Evolutionary conservation across 305 asterid species (phyloP).

Genomic region (Withania somnifera): DNA sequence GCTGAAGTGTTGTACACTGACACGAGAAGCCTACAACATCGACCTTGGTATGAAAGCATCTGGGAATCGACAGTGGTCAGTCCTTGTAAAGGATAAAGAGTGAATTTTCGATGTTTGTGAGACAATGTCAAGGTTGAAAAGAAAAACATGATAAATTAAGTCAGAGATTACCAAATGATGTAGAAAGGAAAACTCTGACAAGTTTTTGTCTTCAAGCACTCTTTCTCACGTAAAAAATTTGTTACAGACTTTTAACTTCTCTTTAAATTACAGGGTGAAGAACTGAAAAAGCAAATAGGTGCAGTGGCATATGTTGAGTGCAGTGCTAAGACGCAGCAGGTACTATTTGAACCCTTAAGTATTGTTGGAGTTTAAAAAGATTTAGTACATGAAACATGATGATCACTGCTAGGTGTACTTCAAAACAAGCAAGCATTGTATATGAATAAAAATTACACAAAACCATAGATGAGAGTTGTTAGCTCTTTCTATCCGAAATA

Average conservation of each 20-base stretch:
- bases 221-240: not conserved
- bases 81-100: not conserved
- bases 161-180: not conserved
- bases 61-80: not conserved
- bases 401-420: not conserved
- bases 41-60: not conserved
- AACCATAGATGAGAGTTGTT: not conserved
- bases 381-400: not conserved
- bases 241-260: not conserved
- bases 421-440: not conserved
- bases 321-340: constrained; percentile 87
- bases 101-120: too few species aligned
- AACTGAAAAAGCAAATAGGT: constrained; percentile 71
- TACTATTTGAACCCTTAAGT: not conserved
- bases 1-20: not conserved
- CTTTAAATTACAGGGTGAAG: constrained; percentile 46
- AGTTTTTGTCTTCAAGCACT: not conserved
- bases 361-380: not conserved
- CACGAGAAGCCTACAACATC: not conserved
- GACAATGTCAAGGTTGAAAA: not conserved
- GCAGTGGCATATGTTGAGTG: constrained; percentile 75
- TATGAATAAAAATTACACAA: not conserved
- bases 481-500: not conserved
- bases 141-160: not conserved
- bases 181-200: not conserved